phyloP scores from a whole-genome alignment of 345 rosid species.

The Aegle marmelos region DNA sequence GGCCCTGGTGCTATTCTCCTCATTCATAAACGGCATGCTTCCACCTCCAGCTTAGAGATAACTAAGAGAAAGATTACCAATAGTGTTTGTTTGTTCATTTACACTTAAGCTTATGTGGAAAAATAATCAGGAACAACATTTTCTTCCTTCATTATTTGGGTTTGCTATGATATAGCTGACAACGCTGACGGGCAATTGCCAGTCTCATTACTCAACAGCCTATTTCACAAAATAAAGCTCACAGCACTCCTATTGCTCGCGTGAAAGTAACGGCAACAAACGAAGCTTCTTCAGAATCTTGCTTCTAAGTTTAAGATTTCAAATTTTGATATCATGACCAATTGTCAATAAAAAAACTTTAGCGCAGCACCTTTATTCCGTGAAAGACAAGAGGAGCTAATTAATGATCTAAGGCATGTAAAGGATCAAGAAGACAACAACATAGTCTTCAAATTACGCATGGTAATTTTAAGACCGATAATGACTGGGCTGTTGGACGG shows the following conservation, averaged over 20 bases:
- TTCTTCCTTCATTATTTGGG: background rate
- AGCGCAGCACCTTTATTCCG: background rate
- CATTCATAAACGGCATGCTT: slow-evolving; percentile 17
- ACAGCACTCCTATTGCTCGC: background rate
- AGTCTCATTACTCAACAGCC: background rate
- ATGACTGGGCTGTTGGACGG: background rate
- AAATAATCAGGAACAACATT: background rate
- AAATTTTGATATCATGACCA: background rate
- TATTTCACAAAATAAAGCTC: background rate
- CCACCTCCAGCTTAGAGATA: slow-evolving; percentile 22
- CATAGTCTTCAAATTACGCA: background rate
- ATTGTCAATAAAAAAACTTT: background rate
- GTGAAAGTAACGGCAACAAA: background rate
- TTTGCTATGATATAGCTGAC: background rate
- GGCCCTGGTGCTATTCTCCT: slow-evolving; percentile 15
- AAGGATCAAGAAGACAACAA: background rate
- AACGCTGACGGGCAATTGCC: background rate
- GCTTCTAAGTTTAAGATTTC: background rate
- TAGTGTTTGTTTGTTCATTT: background rate
- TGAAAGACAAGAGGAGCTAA: background rate
- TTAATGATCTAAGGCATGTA: background rate
- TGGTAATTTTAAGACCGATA: background rate
- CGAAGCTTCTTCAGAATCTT: background rate
- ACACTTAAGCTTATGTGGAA: background rate
- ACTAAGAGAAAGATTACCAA: background rate